Evolutionary conservation across 2,329 filamentous ascomycete genomes (phyloP), one percentile per base, ranked within the genome.

Genomic region (Sporothrix variecibatus): DNA sequence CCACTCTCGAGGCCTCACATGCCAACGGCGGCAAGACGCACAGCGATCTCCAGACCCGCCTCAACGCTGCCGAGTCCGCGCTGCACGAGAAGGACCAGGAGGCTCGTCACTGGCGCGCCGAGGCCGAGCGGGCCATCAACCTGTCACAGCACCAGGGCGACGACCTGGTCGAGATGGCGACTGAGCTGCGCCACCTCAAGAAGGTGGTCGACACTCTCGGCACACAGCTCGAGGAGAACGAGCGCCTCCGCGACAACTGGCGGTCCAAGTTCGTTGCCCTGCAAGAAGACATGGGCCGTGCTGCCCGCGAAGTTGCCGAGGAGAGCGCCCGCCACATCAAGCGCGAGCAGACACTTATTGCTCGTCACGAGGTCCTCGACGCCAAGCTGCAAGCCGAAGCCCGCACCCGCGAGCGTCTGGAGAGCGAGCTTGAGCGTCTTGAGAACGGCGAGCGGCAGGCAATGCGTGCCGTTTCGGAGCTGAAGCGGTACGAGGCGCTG

Each of bases 221-320:
- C 76, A 88, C 88, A 64, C 94, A 97, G 80, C 89, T 96, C 58
- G 91, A 96, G 79, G 95, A 97, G 83, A 95, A 94, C 79, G 91
- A 95, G 79, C 90, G 92, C 76, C 89, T 97, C 75, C 92, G 94
- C 74, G 94, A 97, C 80, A 90, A 88, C 75, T 95, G 97, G 89
- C 92, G 94, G 77, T 86, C 87, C 81, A 97, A 96, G 82, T 93
- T 98, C 79, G 90, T 95, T 78, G 90, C 90, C 75, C 86, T 99
- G 53, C 95, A 98, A 82, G 89, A 94, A 76, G 94, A 98, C 78
- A 95, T 98, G 92, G 89, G 91, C 43, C 86, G 86, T 73, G 93
- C 94, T 68, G 91, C 93, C 72, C 90, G 90, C 65, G 92, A 97
- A 76, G 90, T 98, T 76, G 91, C 92, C 28, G 90, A 93, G 78